Evolutionary conservation across 202 grass and related monocot species (phyloP), one percentile per base, ranked within the genome.

Genomic region (Carex sylvatica): DNA sequence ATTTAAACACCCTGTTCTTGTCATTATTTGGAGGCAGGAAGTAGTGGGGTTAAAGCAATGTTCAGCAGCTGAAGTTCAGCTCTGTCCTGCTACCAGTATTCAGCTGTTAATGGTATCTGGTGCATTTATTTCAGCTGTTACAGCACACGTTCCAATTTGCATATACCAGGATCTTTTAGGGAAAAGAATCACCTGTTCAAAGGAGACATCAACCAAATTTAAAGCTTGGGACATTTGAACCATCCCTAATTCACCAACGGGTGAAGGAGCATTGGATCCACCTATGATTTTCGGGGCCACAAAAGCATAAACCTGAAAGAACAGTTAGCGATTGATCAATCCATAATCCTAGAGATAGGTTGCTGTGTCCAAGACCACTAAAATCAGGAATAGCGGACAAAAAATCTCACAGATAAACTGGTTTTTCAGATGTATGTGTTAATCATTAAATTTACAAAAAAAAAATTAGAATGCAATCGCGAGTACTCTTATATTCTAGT

Each of bases 181-280:
- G 19, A 20, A 51, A 28, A 81, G 6, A 67, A 52, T 89, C 61
- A 95, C 96, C 89, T 95, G 86, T 84, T 95, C 96, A 71, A 90
- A 98, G 3, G 89, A 90, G 47, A 86, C 73, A 85, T 95, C 96
- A 91, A 95, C 61, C 65, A 98, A 90, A 92, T 92, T 82, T 82
- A 98, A 83, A 1, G 96, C 92, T 74, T 98, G 96, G 15, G 91
- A 93, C 92, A 98, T 98, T 74, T 98, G 89, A 76, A 87, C 89
- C 96, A 98, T 90, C 53, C 92, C 91, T 65, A 98, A 86, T 65
- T 98, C 96, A 75, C 91, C 96, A 56, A 98, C 86, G 51, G 96
- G 96, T 1, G 96, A 93, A 83, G 96, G 96, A 76, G 96, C 96
- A 88, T 93, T 89, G 83, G 66, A 26, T 86, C 96, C 92, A 18